Conservation (phyloP, 2,329 filamentous ascomycete genomes). For the Lachnellula hyalina region DNA sequence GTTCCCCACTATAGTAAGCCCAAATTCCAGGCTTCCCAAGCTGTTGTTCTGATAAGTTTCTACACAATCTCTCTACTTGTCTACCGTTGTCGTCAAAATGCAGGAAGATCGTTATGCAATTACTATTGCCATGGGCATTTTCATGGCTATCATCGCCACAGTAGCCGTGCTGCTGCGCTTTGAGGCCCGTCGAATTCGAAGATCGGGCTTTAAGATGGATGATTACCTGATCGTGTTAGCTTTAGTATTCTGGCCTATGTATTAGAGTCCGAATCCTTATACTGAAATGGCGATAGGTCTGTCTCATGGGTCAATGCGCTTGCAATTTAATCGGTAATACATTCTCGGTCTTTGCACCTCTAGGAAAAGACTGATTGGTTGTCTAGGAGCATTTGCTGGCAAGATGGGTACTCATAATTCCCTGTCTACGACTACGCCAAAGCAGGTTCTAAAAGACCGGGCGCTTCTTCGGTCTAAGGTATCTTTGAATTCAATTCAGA, state of each 20-base stretch:
- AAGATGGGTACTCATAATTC: neutral
- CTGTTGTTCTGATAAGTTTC: too few species aligned
- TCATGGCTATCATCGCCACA: neutral
- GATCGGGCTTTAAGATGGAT: neutral
- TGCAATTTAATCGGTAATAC: neutral
- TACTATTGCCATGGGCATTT: neutral
- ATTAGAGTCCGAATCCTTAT: neutral
- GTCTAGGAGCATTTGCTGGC: neutral
- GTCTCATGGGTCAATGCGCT: neutral
- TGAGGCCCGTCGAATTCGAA: neutral
- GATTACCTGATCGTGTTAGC: neutral
- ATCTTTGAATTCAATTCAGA: neutral
- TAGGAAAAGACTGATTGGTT: neutral
- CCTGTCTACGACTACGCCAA: neutral
- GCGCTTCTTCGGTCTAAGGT: neutral
- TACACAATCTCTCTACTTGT: too few species aligned
- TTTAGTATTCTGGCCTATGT: neutral
- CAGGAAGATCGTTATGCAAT: neutral
- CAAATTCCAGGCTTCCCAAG: too few species aligned
- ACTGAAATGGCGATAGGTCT: neutral
- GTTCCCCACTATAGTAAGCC: too few species aligned
- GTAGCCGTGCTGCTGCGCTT: neutral
- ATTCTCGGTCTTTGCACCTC: neutral
- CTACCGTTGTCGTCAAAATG: neutral
- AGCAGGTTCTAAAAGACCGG: neutral